A percentile compares a stretch with the other conserved stretches of the same genome.
Conservation (phyloP, 1,139 yeast genomes). For the Hansenula lynferdii region DNA sequence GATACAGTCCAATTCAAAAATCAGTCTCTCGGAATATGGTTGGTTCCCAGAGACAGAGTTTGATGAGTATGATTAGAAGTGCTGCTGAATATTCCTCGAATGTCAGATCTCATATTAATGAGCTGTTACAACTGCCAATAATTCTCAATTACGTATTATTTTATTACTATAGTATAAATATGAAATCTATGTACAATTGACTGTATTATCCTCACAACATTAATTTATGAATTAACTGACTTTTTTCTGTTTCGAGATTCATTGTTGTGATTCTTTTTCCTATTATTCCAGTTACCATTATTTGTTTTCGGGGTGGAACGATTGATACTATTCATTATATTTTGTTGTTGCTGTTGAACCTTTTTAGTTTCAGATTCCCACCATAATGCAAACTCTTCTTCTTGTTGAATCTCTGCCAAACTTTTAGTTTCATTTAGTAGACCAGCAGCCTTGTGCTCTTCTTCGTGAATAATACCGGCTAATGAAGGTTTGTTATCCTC, state of each 20-base stretch:
- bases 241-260: not conserved
- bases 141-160: not conserved
- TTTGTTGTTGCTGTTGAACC: slow-evolving; percentile 42
- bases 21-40: slow-evolving; percentile 46
- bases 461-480: slow-evolving; percentile 39
- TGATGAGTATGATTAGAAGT: slow-evolving; percentile 15
- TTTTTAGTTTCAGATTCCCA: slow-evolving; percentile 68
- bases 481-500: slow-evolving; percentile 21
- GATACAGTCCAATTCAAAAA: slow-evolving; percentile 31
- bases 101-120: no score
- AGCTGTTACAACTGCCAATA: no score
- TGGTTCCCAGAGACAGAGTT: slow-evolving; percentile 55
- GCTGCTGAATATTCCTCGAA: not conserved
- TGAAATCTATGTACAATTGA: no score
- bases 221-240: slow-evolving; percentile 1
- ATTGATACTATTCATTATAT: slow-evolving; percentile 1
- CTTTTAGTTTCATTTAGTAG: slow-evolving; percentile 36
- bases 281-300: not conserved
- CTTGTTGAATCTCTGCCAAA: slow-evolving; percentile 67
- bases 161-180: no score
- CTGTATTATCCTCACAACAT: no score
- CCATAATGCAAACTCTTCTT: slow-evolving; percentile 78
- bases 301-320: slow-evolving; percentile 1
- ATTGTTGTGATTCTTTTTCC: not conserved
- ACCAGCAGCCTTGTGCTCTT: slow-evolving; percentile 35